These are phyloP conservation scores for Emergomyces orientalis DNA, from an alignment of 2,329 filamentous ascomycete species.

Conservation along the genomic window DNA sequence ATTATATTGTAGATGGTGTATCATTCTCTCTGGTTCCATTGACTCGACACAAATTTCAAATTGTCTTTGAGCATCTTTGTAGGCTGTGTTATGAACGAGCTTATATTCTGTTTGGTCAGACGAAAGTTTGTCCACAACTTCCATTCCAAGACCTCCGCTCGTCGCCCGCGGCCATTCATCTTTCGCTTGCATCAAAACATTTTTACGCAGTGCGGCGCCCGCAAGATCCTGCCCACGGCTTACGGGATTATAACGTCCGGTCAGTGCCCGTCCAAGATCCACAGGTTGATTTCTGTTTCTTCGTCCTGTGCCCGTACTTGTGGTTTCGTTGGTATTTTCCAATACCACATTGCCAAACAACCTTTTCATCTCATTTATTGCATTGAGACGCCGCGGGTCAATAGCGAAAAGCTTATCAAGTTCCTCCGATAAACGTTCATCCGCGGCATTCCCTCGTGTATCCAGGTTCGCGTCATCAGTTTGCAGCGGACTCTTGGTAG, in stretches of 20 bases:
- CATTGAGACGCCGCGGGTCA: conserved; percentile 67
- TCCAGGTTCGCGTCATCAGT: not conserved
- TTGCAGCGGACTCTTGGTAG: conserved; percentile 31
- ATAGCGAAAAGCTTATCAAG: conserved; percentile 50
- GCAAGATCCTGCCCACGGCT: conserved; percentile 56
- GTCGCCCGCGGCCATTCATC: conserved; percentile 76
- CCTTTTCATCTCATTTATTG: conserved; percentile 80
- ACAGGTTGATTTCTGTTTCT: conserved; percentile 46
- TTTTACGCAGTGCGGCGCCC: conserved; percentile 63
- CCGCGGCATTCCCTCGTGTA: not conserved
- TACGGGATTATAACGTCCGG: conserved; percentile 44
- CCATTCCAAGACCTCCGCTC: conserved; percentile 77
- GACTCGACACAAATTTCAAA: conserved; percentile 73
- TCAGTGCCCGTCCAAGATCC: conserved; percentile 47
- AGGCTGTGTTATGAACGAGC: conserved; percentile 64
- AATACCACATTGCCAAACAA: conserved; percentile 59
- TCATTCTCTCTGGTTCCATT: conserved; percentile 75
- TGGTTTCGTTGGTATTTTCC: conserved; percentile 47
- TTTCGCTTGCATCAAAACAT: conserved; percentile 77
- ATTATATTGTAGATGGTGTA: conserved; percentile 62
- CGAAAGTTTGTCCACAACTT: conserved; percentile 47
- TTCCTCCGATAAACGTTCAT: conserved; percentile 21
- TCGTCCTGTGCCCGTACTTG: conserved; percentile 38
- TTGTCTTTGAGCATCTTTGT: conserved; percentile 62
- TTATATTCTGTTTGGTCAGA: conserved; percentile 62